These are phyloP conservation scores for Salvia splendens DNA, from an alignment of 257 asterid genomes.

Conservation along the genomic window DNA sequence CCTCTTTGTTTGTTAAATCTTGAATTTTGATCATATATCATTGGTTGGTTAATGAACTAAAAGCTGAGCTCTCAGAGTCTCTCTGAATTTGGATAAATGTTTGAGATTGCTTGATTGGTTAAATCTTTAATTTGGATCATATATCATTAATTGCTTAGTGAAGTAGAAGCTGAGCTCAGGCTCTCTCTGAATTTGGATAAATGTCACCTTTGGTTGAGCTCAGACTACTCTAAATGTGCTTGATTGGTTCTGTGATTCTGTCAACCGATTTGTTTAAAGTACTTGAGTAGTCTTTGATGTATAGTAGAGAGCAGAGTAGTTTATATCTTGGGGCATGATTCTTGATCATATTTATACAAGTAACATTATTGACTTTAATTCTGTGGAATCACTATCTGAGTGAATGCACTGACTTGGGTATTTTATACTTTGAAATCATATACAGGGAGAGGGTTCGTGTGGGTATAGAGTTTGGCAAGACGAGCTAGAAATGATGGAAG, in stretches of 20 bases:
- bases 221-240: constrained; percentile 3
- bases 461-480: constrained; percentile 52
- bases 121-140: no score
- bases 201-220: no score
- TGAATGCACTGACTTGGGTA: neutral
- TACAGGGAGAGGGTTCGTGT: constrained; percentile 65
- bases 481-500: constrained; percentile 32
- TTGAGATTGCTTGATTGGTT: no score
- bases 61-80: neutral
- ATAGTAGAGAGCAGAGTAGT: neutral
- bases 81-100: neutral
- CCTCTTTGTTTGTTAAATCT: neutral
- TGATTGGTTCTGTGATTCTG: constrained; percentile 1
- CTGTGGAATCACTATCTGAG: neutral
- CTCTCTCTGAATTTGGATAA: neutral
- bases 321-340: neutral
- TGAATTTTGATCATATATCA: neutral
- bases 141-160: neutral
- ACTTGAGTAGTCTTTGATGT: constrained; percentile 9
- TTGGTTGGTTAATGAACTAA: neutral
- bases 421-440: neutral
- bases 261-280: neutral
- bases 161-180: neutral
- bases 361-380: neutral
- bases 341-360: no score